Conservation (phyloP, 2,329 filamentous ascomycete species). For the Claviceps purpurea region DNA sequence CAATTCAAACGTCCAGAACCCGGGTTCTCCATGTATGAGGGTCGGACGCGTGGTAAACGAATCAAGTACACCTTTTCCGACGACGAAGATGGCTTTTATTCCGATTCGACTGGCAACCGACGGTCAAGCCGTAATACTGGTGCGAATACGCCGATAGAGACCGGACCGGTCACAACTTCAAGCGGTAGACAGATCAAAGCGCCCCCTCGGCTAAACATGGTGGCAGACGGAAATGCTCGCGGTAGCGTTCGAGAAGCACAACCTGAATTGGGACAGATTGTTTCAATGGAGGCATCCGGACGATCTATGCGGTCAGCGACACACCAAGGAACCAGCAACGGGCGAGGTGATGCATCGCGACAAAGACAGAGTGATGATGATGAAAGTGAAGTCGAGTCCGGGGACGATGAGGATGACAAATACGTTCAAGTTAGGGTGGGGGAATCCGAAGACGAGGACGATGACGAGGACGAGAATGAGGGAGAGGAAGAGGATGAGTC, state of each 20-base stretch:
- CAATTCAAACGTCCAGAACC: constrained; percentile 78
- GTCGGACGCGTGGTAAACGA: constrained; percentile 87
- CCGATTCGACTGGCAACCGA: constrained; percentile 47
- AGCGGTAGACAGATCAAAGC: constrained; percentile 77
- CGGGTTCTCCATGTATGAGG: constrained; percentile 89
- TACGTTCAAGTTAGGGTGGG: constrained; percentile 49
- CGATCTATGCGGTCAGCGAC: constrained; percentile 37
- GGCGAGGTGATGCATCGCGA: constrained; percentile 22
- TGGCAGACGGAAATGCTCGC: constrained; percentile 35
- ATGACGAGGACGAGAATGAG: not conserved
- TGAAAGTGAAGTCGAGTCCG: constrained; percentile 61
- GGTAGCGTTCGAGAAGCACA: constrained; percentile 33
- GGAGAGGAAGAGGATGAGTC: constrained; percentile 16
- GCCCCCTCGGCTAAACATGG: constrained; percentile 51
- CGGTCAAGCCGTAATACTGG: constrained; percentile 64
- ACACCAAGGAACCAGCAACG: constrained; percentile 37
- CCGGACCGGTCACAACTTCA: constrained; percentile 54
- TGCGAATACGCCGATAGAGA: constrained; percentile 58
- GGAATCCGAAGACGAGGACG: constrained; percentile 45
- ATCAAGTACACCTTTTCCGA: constrained; percentile 95
- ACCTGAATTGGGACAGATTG: constrained; percentile 26
- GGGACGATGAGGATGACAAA: constrained; percentile 59
- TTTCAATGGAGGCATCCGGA: constrained; percentile 29
- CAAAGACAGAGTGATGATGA: constrained; percentile 47
- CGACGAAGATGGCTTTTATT: constrained; percentile 60